Conservation (phyloP, 108 stramenopile species). For the Cyclotella choctawhatcheeana region DNA sequence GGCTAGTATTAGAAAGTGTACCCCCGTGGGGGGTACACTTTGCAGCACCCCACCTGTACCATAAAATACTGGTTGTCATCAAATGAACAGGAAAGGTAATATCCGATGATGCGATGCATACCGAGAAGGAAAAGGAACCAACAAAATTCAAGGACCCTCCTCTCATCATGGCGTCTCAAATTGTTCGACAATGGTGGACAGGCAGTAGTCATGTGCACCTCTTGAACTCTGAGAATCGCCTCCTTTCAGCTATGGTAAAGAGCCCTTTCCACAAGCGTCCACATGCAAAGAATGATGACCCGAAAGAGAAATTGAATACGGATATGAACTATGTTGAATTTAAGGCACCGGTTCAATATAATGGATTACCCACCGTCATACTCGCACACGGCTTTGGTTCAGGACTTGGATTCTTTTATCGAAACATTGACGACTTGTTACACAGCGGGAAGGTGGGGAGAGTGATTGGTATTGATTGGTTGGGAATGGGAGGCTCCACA, state of each 20-base stretch:
- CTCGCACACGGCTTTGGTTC: slow-evolving; percentile 57
- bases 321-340: slow-evolving; percentile 31
- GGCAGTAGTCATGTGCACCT: slow-evolving; percentile 36
- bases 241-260: slow-evolving; percentile 40
- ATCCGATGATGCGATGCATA: too few relatives aligned
- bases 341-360: background rate
- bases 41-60: too few relatives aligned
- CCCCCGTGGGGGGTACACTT: too few relatives aligned
- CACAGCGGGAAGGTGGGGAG: slow-evolving; percentile 41
- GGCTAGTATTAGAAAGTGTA: too few relatives aligned
- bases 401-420: slow-evolving; percentile 55
- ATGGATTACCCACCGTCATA: slow-evolving; percentile 30
- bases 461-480: slow-evolving; percentile 53
- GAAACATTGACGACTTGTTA: slow-evolving; percentile 48
- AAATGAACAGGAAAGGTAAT: too few relatives aligned
- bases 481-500: slow-evolving; percentile 54
- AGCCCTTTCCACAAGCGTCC: slow-evolving; percentile 30
- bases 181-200: slow-evolving; percentile 56
- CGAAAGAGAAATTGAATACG: slow-evolving; percentile 13
- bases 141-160: background rate
- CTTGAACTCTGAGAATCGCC: slow-evolving; percentile 38
- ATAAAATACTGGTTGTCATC: too few relatives aligned
- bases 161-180: background rate
- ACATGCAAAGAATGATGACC: background rate
- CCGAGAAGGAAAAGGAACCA: too few relatives aligned